Conservation (phyloP, 2,329 filamentous ascomycete species). For the Fusarium chlamydosporum region DNA sequence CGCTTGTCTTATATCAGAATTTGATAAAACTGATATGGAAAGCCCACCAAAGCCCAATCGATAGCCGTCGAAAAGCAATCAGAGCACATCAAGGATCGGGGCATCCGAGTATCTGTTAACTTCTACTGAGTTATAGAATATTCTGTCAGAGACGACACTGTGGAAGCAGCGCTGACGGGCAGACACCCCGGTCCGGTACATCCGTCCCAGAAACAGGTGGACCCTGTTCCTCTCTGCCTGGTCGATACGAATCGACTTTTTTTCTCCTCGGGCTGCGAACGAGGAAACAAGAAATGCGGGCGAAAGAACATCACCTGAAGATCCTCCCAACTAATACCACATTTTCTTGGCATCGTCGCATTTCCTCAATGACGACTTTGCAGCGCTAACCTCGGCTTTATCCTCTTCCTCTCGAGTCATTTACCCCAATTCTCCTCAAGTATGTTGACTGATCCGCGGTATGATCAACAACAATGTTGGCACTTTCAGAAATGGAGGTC, state of each 20-base stretch:
- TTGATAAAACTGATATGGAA: background rate
- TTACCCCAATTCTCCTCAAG: constrained; percentile 2
- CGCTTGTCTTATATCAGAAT: constrained; percentile 9
- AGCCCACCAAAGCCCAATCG: constrained; percentile 12
- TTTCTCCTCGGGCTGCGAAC: constrained; percentile 5
- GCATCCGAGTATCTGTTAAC: background rate
- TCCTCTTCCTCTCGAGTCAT: constrained; percentile 19
- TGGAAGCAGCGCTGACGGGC: constrained; percentile 5
- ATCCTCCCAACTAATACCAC: constrained; percentile 24
- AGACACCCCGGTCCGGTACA: constrained; percentile 22
- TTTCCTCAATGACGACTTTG: constrained; percentile 33
- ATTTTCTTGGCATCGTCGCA: constrained; percentile 32
- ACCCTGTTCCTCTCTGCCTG: constrained; percentile 1
- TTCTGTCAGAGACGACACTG: background rate
- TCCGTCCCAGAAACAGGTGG: constrained; percentile 4
- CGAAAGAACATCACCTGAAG: constrained; percentile 13
- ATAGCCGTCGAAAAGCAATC: constrained; percentile 15
- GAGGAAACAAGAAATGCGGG: constrained; percentile 32
- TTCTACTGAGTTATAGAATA: constrained; percentile 4
- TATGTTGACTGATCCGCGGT: constrained; percentile 21
- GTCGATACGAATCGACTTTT: constrained; percentile 14
- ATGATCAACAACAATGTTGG: constrained; percentile 21
- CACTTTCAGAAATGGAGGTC: constrained; percentile 8
- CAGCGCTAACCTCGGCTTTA: constrained; percentile 32
- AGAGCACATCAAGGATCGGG: background rate